A percentile compares a stretch with the other conserved stretches of the same genome.
Evolutionary conservation across 306 rosid species (phyloP).

Genomic region (Corylus avellana): DNA sequence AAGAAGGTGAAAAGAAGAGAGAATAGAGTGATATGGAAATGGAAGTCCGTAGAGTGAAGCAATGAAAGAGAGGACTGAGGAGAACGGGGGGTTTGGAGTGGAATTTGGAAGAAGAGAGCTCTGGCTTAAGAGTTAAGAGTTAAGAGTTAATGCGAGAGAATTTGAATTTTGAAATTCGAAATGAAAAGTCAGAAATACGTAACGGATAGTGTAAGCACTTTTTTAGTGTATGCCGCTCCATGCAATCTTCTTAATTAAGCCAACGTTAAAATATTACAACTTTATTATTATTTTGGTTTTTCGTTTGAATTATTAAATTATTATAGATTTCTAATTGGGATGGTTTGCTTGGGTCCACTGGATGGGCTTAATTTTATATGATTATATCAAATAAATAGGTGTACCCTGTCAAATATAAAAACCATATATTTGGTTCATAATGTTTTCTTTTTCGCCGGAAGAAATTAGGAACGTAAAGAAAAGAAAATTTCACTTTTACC

Average conservation of each 20-base stretch:
- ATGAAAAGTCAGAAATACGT: slow-evolving; percentile 6
- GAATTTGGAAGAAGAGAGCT: slow-evolving; percentile 1
- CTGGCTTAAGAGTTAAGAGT: slow-evolving; percentile 23
- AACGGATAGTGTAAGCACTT: slow-evolving; percentile 44
- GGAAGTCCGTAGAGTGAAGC: too few relatives aligned
- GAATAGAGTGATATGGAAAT: too few relatives aligned
- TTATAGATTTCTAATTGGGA: background rate
- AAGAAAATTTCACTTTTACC: too few relatives aligned
- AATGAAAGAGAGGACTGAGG: too few relatives aligned
- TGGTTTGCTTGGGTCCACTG: background rate
- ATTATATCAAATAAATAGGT: too few relatives aligned
- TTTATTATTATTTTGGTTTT: background rate
- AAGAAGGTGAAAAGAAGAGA: too few relatives aligned
- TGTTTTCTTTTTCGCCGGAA: too few relatives aligned
- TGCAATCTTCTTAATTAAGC: background rate
- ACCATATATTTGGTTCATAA: too few relatives aligned
- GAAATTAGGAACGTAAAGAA: too few relatives aligned
- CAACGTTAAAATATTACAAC: background rate
- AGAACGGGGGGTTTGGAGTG: background rate
- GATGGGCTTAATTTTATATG: background rate
- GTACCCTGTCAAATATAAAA: too few relatives aligned
- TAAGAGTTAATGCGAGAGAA: slow-evolving; percentile 5
- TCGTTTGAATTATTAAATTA: background rate
- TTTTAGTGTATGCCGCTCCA: slow-evolving; percentile 17
- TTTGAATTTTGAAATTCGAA: slow-evolving; percentile 65